Evolutionary conservation across 1,139 yeast genomes (phyloP).

Genomic region (Zygoascus meyerae): DNA sequence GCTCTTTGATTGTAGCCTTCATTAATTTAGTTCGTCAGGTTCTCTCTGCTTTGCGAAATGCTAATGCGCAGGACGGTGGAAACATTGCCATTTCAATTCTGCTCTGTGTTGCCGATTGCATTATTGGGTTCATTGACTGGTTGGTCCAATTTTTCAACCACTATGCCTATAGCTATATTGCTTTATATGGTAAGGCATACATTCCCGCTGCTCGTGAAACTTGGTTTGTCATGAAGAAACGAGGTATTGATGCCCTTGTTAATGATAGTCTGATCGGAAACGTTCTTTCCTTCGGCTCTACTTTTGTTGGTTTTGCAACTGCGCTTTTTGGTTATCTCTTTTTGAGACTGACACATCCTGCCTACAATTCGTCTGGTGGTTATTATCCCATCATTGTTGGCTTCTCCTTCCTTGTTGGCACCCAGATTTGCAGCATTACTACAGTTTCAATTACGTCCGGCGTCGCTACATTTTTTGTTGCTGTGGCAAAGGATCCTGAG

Average conservation of each 20-base stretch:
- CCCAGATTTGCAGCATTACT: constrained; percentile 70
- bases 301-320: constrained; percentile 63
- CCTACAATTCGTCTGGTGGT: constrained; percentile 58
- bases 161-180: constrained; percentile 83
- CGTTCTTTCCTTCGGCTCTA: constrained; percentile 64
- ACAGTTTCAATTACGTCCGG: constrained; percentile 76
- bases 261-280: constrained; percentile 80
- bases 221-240: constrained; percentile 66
- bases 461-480: constrained; percentile 78
- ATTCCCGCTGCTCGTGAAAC: constrained; percentile 74
- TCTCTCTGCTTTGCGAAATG: constrained; percentile 43
- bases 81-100: constrained; percentile 51
- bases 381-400: constrained; percentile 75
- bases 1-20: constrained; percentile 73
- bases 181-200: constrained; percentile 79
- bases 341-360: constrained; percentile 66
- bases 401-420: constrained; percentile 66
- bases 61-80: constrained; percentile 39
- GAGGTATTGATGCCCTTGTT: constrained; percentile 81
- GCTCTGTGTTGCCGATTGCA: constrained; percentile 48
- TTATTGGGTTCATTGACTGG: constrained; percentile 69
- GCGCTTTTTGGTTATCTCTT: constrained; percentile 69
- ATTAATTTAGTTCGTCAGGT: constrained; percentile 59
- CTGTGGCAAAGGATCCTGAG: constrained; percentile 84
- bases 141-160: constrained; percentile 80